Evolutionary conservation across 352 stramenopile species (phyloP).

Genomic region (Plasmopara muralis): DNA sequence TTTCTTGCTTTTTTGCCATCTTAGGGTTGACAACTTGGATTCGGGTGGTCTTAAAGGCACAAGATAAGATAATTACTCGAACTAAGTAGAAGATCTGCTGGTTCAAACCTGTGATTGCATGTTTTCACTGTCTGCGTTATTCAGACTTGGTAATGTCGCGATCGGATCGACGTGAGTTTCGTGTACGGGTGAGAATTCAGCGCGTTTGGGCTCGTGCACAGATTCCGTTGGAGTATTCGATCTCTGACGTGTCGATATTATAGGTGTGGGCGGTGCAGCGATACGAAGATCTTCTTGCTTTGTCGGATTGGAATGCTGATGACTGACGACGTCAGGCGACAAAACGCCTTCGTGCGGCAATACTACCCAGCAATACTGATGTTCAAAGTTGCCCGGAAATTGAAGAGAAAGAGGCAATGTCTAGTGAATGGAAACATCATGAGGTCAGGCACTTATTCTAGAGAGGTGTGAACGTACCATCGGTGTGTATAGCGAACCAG

Average conservation of each 20-base stretch:
- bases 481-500: slow-evolving; percentile 36
- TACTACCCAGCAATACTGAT: slow-evolving; percentile 31
- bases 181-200: neutral
- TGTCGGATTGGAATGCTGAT: neutral
- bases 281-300: slow-evolving; percentile 24
- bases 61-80: neutral
- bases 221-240: slow-evolving; percentile 7
- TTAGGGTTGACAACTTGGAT: slow-evolving; percentile 5
- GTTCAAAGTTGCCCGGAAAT: slow-evolving; percentile 22
- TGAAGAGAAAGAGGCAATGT: slow-evolving; percentile 38
- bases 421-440: slow-evolving; percentile 9
- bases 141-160: neutral
- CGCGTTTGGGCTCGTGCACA: neutral
- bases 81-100: neutral
- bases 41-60: neutral
- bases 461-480: slow-evolving; percentile 19
- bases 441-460: neutral
- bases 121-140: slow-evolving; percentile 21
- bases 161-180: neutral
- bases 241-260: slow-evolving; percentile 1
- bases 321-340: slow-evolving; percentile 1
- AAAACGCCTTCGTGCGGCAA: slow-evolving; percentile 15
- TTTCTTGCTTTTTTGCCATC: slow-evolving; percentile 8
- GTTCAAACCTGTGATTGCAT: slow-evolving; percentile 29
- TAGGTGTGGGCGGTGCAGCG: slow-evolving; percentile 9